Base-by-base conservation (phyloP, 306 rosid genomes). In the Pachyrhizus erosus region DNA sequence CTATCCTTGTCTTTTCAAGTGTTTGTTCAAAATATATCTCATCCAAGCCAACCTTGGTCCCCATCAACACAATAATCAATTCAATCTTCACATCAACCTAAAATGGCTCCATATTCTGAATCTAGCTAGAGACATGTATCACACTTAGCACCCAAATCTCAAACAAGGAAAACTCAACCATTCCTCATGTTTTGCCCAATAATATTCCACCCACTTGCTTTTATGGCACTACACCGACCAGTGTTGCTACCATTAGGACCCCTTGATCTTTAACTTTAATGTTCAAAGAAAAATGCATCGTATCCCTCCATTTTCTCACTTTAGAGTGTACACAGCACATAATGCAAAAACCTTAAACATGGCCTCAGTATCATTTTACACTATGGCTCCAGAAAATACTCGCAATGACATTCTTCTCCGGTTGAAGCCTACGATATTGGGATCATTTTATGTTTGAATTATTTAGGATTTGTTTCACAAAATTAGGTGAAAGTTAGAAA, bases 121-220 rank as follows among this genome's bases (percentile, higher is more conserved):
- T 84, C 70, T 45, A 64, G 62, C 80, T 48, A 60, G 65, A 79
- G 88, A 89, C 70, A 27, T 71, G 80, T 68, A 83, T 84, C 82
- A 79, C 86, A 45, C 37, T 64, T 33, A 69, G 57, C 71, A 23
- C 70, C 69, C 55, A 65, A 66, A 77, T 66, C 79, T 40, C 2
- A 26, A 60, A 70, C 31, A 13, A 57, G 58, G 21, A 69, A 77
- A 80, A 81, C 64, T 5, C 46, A 17, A 34, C 74, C 61, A 45
- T 77, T 72, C 21, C 21, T 65, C 76, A 23, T 14, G 37, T 45
- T 60, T 21, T 33, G 69, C 49, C 79, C 78, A 48, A 75, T 62
- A 84, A 84, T 79, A 58, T 8, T 48, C 65, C 79, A 43, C 82
- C 83, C 29, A 85, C 81, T 79, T 74, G 64, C 80, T 37, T 78